Evolutionary conservation across 225 moss, liverwort and hornwort genomes (phyloP).

Genomic region (Antitrichia curtipendula): DNA sequence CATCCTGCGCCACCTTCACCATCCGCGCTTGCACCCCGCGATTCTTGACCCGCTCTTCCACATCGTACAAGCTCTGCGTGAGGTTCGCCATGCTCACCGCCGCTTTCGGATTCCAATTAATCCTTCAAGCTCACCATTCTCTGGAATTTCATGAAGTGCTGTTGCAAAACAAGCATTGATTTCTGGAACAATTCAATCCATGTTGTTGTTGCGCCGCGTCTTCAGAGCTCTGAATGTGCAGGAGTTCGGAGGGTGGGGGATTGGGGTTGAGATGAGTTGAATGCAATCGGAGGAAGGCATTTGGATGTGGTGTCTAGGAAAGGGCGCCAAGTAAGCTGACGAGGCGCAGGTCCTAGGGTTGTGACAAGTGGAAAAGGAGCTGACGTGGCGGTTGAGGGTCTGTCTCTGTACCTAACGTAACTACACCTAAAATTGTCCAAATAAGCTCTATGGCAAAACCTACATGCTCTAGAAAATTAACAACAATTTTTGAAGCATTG

Average conservation of each 20-base stretch:
- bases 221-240: background rate
- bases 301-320: background rate
- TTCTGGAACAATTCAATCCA: background rate
- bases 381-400: background rate
- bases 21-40: slow-evolving; percentile 6
- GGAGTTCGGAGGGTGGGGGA: too few species aligned
- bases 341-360: too few species aligned
- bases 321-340: background rate
- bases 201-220: background rate
- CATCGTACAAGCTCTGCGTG: slow-evolving; percentile 8
- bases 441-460: too few species aligned
- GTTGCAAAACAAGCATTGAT: background rate
- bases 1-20: background rate
- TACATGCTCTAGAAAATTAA: too few species aligned
- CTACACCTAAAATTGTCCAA: too few species aligned
- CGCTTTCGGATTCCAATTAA: background rate
- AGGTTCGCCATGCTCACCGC: slow-evolving; percentile 18
- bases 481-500: too few species aligned
- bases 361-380: background rate
- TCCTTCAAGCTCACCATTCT: background rate
- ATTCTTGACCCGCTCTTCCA: slow-evolving; percentile 13
- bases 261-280: background rate
- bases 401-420: too few species aligned
- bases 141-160: background rate
- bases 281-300: background rate